These are phyloP conservation scores for Pichia manshurica DNA, from an alignment of 805 yeast genomes.

Conservation along the genomic window DNA sequence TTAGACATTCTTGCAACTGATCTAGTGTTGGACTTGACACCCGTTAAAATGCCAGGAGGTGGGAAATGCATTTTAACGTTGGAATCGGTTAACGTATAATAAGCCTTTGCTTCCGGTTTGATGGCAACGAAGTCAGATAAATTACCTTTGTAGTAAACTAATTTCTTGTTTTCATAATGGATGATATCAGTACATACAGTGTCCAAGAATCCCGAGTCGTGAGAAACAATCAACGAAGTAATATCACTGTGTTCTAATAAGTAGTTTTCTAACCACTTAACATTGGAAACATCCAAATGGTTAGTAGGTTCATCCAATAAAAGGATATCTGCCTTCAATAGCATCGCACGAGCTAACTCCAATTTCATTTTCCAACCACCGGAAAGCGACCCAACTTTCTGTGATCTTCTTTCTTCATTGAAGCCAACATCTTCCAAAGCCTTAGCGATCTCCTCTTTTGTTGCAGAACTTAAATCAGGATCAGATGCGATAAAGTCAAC, in stretches of 20 bases:
- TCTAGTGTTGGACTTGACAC: conserved; percentile 91
- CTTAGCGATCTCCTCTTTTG: conserved; percentile 61
- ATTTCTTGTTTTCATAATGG: conserved; percentile 91
- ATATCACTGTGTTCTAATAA: conserved; percentile 75
- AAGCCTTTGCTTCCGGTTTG: conserved; percentile 94
- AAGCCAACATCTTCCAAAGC: conserved; percentile 87
- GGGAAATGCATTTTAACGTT: conserved; percentile 97
- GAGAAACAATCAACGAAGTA: conserved; percentile 93
- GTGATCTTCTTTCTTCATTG: conserved; percentile 82
- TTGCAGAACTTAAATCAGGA: conserved; percentile 64
- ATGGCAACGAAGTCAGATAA: conserved; percentile 85
- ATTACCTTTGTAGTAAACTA: conserved; percentile 94
- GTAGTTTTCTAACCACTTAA: conserved; percentile 90
- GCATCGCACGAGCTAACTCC: conserved; percentile 97
- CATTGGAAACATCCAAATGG: conserved; percentile 92
- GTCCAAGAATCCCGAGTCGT: conserved; percentile 95
- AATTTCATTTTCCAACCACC: conserved; percentile 99
- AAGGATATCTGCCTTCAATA: conserved; percentile 93
- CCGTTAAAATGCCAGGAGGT: conserved; percentile 95
- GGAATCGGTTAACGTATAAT: conserved; percentile 88
- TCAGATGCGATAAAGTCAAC: conserved; percentile 85
- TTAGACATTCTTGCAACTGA: conserved; percentile 70
- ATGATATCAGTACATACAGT: conserved; percentile 94
- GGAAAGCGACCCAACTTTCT: conserved; percentile 87
- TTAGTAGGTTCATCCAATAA: conserved; percentile 97